Base-by-base conservation (phyloP, 2,329 filamentous ascomycete genomes). In the Bipolaris cookei region DNA sequence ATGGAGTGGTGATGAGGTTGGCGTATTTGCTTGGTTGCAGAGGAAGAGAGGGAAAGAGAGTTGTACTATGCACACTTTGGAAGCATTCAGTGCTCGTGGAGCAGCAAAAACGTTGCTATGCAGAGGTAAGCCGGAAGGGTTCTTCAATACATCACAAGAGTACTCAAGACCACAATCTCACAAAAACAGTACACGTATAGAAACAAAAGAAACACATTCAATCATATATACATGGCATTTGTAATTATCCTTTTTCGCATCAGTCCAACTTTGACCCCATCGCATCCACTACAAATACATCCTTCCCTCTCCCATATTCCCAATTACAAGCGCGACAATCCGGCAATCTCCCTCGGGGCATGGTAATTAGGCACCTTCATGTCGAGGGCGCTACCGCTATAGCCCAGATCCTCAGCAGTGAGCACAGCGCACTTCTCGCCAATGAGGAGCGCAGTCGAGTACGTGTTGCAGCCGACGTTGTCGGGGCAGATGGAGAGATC, bases 401-500 rank as follows among this genome's bases (percentile, higher is more conserved):
- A 92, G 3, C 88, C 90, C 16, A 92, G 78, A 63, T 92, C 90
- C 75, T 92, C 90, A 7, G 83, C 90, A 1, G 86, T 82, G 20
- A 92, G 82, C 58, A 89, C 78, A 1, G 88, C 87, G 49, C 84
- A 87, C 81, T 91, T 92, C 80, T 92, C 89, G 37, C 89, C 89
- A 58, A 92, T 91, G 47, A 91, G 81, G 8, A 92, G 81, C 4
- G 90, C 89, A 34, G 88, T 91, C 61, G 85, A 84, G 73, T 88
- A 88, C 13, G 84, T 86, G 62, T 77, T 81, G 73, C 77, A 79
- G 43, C 73, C 89, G 20, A 92, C 89, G 63, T 92, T 92, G 75
- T 92, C 89, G 0, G 90, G 89, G 76, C 89, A 92, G 79, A 92
- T 90, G 48, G 83, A 87, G 42, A 92, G 76, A 75, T 92, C 90